Evolutionary conservation across 345 rosid genomes (phyloP).

Genomic region (Camelina sativa): DNA sequence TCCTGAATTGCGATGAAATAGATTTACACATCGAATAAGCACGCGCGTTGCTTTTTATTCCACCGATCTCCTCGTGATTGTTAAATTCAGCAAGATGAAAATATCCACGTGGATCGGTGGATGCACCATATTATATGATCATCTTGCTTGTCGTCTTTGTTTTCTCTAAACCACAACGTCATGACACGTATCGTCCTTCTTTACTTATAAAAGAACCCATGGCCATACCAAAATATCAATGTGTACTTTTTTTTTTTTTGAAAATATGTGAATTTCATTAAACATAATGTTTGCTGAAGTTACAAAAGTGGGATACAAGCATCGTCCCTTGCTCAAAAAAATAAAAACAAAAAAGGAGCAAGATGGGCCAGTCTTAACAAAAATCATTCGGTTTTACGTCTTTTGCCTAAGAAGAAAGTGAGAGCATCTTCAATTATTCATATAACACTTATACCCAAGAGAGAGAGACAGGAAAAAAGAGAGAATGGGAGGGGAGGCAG

Average conservation of each 20-base stretch:
- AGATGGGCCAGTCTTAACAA: too few species aligned
- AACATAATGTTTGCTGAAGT: too few species aligned
- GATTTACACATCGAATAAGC: too few species aligned
- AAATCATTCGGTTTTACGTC: too few species aligned
- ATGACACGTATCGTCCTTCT: conserved; percentile 29
- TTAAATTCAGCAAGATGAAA: not conserved
- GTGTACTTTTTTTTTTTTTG: too few species aligned
- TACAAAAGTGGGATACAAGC: too few species aligned
- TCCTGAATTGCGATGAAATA: too few species aligned
- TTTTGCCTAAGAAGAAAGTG: not conserved
- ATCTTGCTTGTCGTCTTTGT: conserved; percentile 26
- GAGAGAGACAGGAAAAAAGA: not conserved
- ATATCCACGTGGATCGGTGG: conserved; percentile 6
- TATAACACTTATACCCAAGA: not conserved
- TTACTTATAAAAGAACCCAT: conserved; percentile 25
- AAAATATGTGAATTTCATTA: too few species aligned
- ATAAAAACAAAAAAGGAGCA: too few species aligned
- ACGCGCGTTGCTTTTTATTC: not conserved
- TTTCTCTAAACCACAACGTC: conserved; percentile 18
- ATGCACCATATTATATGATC: conserved; percentile 20
- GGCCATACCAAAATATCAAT: not conserved
- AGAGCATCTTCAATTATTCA: conserved; percentile 26
- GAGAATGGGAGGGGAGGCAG: conserved; percentile 29
- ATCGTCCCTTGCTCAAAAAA: too few species aligned
- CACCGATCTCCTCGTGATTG: conserved; percentile 26